Evolutionary conservation across 768 basidiomycete species (phyloP), one percentile per base, ranked within the genome.

Genomic region (Phanerodontia chrysosporium): DNA sequence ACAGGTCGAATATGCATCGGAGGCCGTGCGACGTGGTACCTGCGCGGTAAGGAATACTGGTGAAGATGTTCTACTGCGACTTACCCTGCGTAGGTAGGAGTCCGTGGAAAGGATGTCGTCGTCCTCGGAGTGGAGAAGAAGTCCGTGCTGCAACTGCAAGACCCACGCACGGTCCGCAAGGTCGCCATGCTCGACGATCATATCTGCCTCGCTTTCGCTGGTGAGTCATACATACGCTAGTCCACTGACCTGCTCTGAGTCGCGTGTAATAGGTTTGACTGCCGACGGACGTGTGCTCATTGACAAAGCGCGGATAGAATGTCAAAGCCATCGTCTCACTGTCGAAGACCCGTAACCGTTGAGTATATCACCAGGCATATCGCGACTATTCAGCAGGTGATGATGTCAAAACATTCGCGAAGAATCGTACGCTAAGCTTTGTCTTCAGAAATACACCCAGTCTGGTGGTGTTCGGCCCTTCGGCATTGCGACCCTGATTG

Each of bases 41-140:
- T 98, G 95, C 73, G 96, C 95, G 60, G 97, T 98, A 71, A 67
- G 83, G 74, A 13, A 59, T 46, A 2, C 29, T 51, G 24, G 45
- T n/a, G 45, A 24, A 25, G 13, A 10, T 29, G 3, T 49, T n/a
- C n/a, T n/a, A n/a, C 8, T 13, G 45, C 58, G 58, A 8, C 66
- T 28, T 68, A 49, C 18, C 53, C 16, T 45, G 24, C 62, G 45
- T 59, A 97, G 95, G 95, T 98, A 62, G 97, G 97, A 55, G 94
- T 98, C 35, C 86, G 93, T 63, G 97, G 97, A 66, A 87, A 89
- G 70, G 88, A 95, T 66, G 91, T 95, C 28, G 97, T 98, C 1
- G 93, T 99, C 3, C 80, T 99, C 25, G 97, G 96, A 51, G 96
- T 98, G 29, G 97, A 99, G 81, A 98, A 98, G 90, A 98, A 98